Evolutionary conservation across 768 basidiomycete species (phyloP), one percentile per base, ranked within the genome.

Genomic region (Auricularia sp.): DNA sequence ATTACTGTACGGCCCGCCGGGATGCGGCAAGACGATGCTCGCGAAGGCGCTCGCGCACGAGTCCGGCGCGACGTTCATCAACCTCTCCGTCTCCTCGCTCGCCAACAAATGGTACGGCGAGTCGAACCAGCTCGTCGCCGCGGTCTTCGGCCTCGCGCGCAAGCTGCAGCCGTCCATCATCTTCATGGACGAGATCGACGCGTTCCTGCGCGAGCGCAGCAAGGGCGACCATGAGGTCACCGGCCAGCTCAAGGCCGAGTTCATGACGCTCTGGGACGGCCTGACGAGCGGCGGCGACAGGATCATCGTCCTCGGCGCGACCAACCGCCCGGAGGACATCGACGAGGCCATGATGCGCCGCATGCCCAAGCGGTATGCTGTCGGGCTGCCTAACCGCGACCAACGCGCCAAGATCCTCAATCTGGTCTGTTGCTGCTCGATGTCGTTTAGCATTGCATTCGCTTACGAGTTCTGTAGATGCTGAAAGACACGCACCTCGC

Each of bases 11-110:
- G 97, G 97, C 0, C 97, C 95, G 51, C 97, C 97, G 1, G 96
- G 97, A 5, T 99, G 97, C 69, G 97, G 97, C 33, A 99, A 99
- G 79, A 98, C 97, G 1, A 95, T 99, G 94, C 82, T 99, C n/a
- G 97, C 97, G 1, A 96, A 96, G 73, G 96, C 96, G 1, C 82
- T 99, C 7, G 97, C 97, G 13, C 97, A 96, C 73, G 95, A 99
- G 78, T 93, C 90, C 2, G 92, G 93, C 18, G 97, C 97, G 6
- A 96, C 94, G 0, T 99, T 99, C 73, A 96, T 98, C 78, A 92
- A 92, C 74, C 82, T 92, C 66, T 83, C 88, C 5, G 83, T 88
- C 42, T 88, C 86, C 2, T 85, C 85, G 8, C 78, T 92, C 67
- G 86, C 87, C 35, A 88, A 84, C 76, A 89, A 90, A 72, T 91